phyloP scores from a whole-genome alignment of 139 green algal species.

The Pycnococcus provasolii region DNA sequence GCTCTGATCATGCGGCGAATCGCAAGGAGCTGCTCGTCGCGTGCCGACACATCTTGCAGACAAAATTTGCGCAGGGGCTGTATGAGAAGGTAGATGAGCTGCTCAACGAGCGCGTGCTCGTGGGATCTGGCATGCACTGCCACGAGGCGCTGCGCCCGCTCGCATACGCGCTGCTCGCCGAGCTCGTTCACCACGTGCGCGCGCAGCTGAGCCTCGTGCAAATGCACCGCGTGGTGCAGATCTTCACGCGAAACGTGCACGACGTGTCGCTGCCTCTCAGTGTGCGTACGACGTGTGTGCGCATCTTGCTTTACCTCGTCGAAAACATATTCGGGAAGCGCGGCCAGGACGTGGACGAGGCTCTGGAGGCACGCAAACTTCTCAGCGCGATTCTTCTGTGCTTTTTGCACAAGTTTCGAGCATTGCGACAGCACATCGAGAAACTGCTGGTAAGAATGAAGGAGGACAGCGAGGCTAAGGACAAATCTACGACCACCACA shows the following conservation, averaged over 20 bases:
- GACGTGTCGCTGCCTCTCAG: constrained; percentile 44
- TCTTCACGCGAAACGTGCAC: constrained; percentile 58
- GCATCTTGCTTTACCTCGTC: constrained; percentile 77
- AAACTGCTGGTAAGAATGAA: constrained; percentile 3
- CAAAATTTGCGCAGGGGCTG: constrained; percentile 44
- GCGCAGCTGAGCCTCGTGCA: constrained; percentile 49
- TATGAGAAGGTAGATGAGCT: constrained; percentile 44
- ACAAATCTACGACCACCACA: not conserved
- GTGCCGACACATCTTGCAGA: constrained; percentile 50
- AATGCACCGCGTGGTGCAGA: constrained; percentile 48
- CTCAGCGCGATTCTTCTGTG: constrained; percentile 2
- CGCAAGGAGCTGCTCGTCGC: constrained; percentile 76
- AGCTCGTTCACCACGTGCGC: constrained; percentile 63
- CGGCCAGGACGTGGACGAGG: constrained; percentile 6
- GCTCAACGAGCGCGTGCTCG: constrained; percentile 62
- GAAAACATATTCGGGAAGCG: constrained; percentile 57
- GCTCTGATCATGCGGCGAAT: constrained; percentile 52
- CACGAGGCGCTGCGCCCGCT: constrained; percentile 61
- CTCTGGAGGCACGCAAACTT: constrained; percentile 2
- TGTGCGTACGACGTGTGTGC: constrained; percentile 65
- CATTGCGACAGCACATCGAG: constrained; percentile 3
- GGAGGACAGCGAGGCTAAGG: not conserved
- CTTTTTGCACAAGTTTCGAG: constrained; percentile 5
- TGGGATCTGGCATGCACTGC: constrained; percentile 54
- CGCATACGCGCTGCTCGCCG: constrained; percentile 63